Percentiles rank a stretch among this genome's conserved stretches.
Conservation (phyloP, 441 rosid genomes). For the Syzygium syzygioides region DNA sequence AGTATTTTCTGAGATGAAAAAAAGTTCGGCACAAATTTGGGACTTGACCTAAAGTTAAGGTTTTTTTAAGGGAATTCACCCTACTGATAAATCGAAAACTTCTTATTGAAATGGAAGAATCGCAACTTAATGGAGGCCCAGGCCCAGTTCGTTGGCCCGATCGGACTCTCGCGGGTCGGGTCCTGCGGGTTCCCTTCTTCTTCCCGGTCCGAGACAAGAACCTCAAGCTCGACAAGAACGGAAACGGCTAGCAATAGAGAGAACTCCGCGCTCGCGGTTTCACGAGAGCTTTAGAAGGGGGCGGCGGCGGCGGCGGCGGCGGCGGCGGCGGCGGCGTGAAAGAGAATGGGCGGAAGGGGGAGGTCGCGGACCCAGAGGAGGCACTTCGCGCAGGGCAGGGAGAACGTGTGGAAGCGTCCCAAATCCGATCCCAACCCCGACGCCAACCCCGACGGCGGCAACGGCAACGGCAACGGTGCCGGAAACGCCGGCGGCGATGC, state of each 20-base stretch:
- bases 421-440: slow-evolving; percentile 39
- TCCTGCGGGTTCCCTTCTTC: background rate
- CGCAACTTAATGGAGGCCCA: background rate
- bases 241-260: background rate
- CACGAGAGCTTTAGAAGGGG: background rate
- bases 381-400: slow-evolving; percentile 61
- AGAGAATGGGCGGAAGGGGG: slow-evolving; percentile 4
- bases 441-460: slow-evolving; percentile 18
- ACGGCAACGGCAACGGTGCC: slow-evolving; percentile 5
- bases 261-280: background rate
- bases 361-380: slow-evolving; percentile 59
- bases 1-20: no score
- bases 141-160: background rate
- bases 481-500: slow-evolving; percentile 6
- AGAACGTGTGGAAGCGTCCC: slow-evolving; percentile 67
- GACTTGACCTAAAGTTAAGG: no score
- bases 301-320: slow-evolving; percentile 24
- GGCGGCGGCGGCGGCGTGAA: slow-evolving; percentile 44
- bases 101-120: background rate
- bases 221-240: background rate
- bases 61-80: no score
- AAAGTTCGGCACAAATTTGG: no score
- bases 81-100: no score
- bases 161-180: background rate
- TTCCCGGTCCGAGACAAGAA: background rate